Percentiles rank a stretch among this genome's conserved stretches.
Evolutionary conservation across 2,329 filamentous ascomycete species (phyloP).

Genomic region (Fusarium sp.): DNA sequence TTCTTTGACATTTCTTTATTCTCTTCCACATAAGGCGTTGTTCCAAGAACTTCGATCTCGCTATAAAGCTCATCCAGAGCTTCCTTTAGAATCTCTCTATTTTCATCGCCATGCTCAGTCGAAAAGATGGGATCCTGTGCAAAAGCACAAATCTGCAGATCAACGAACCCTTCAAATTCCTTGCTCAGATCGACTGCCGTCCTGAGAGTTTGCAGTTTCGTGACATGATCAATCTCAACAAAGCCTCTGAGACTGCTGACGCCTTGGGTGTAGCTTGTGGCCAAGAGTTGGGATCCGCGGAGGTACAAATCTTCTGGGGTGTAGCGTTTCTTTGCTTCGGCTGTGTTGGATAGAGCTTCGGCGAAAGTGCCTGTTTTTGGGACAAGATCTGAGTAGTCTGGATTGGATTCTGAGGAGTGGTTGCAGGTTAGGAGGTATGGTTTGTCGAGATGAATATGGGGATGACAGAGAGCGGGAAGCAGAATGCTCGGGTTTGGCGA

Average conservation of each 20-base stretch:
- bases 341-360: conserved; percentile 14
- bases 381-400: conserved; percentile 10
- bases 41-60: background rate
- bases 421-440: conserved; percentile 23
- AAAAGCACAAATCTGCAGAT: conserved; percentile 14
- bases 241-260: background rate
- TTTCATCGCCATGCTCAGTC: background rate
- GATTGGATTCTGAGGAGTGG: accelerated
- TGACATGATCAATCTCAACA: conserved; percentile 16
- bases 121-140: conserved; percentile 26
- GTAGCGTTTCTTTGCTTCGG: conserved; percentile 25
- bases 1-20: background rate
- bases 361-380: conserved; percentile 4
- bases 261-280: conserved; percentile 6
- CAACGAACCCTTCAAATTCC: background rate
- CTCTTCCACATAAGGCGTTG: conserved; percentile 7
- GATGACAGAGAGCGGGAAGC: conserved; percentile 21
- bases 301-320: conserved; percentile 15
- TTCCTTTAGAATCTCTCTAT: background rate
- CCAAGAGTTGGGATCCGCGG: conserved; percentile 17
- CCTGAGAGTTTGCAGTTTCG: background rate
- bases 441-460: conserved; percentile 22
- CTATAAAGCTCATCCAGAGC: background rate
- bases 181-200: background rate
- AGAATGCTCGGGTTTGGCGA: background rate